Evolutionary conservation across 345 rosid genomes (phyloP).

Genomic region (Anastatica hierochuntica): DNA sequence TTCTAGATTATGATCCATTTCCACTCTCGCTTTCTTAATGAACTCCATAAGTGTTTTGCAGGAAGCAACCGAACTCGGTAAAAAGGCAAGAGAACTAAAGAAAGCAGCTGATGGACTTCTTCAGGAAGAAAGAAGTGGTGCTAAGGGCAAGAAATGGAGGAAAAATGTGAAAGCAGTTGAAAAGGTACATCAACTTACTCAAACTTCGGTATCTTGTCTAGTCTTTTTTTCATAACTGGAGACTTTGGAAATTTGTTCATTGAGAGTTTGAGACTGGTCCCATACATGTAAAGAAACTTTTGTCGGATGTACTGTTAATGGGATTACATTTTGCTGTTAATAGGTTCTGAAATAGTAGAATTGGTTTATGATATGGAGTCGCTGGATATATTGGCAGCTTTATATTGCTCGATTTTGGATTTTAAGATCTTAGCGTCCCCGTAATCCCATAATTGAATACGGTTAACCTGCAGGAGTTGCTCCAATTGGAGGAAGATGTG

Average conservation of each 20-base stretch:
- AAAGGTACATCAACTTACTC: conserved; percentile 44
- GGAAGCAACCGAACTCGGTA: conserved; percentile 99
- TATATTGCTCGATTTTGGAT: not conserved
- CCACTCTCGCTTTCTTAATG: not conserved
- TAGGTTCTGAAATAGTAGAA: no score
- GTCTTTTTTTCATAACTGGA: not conserved
- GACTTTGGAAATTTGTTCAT: not conserved
- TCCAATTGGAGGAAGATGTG: conserved; percentile 93
- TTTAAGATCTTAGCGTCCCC: not conserved
- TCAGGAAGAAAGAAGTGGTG: conserved; percentile 94
- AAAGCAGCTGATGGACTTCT: conserved; percentile 93
- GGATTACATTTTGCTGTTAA: no score
- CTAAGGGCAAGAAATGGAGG: conserved; percentile 93
- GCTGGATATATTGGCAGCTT: not conserved
- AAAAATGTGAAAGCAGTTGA: conserved; percentile 91
- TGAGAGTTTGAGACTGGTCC: not conserved
- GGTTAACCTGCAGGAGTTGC: conserved; percentile 54
- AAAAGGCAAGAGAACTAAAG: conserved; percentile 89
- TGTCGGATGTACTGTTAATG: not conserved
- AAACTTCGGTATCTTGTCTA: conserved; percentile 4
- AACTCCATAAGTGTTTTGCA: conserved; percentile 22
- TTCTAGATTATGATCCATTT: not conserved
- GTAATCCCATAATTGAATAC: not conserved
- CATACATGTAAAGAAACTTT: not conserved
- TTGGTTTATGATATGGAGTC: no score